Conservation (phyloP, 305 asterid genomes). For the Solanum aculeatissimum region DNA sequence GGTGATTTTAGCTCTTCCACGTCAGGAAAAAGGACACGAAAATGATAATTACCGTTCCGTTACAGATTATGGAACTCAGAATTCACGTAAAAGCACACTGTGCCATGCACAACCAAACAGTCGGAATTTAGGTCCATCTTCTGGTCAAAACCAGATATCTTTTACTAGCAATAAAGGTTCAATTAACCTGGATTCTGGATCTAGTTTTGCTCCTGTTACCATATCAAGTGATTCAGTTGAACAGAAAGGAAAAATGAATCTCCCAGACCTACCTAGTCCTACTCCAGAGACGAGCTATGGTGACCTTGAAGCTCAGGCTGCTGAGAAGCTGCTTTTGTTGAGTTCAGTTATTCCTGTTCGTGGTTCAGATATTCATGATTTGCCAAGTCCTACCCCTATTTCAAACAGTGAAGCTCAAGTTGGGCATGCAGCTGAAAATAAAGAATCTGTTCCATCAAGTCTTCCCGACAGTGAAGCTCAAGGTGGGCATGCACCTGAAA, state of each 20-base stretch:
- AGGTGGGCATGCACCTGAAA: conserved; percentile 23
- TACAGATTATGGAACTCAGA: conserved; percentile 20
- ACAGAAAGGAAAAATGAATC: conserved; percentile 13
- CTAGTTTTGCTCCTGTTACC: conserved; percentile 19
- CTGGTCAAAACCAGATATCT: conserved; percentile 29
- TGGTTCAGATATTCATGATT: conserved; percentile 30
- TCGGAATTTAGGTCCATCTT: conserved; percentile 20
- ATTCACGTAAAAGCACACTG: conserved; percentile 5
- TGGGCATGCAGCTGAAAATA: conserved; percentile 23
- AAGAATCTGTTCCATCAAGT: conserved; percentile 19
- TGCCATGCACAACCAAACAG: conserved; percentile 17
- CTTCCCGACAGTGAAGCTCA: conserved; percentile 23
- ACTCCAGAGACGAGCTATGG: conserved; percentile 22
- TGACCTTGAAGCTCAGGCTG: conserved; percentile 17
- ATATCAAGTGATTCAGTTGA: conserved; percentile 21
- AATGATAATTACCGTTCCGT: conserved; percentile 15
- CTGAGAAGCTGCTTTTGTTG: conserved; percentile 25
- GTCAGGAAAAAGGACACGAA: conserved; percentile 18
- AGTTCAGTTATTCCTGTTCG: conserved; percentile 25
- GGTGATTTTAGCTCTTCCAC: conserved; percentile 14
- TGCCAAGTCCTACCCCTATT: conserved; percentile 41
- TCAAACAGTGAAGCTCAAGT: conserved; percentile 24
- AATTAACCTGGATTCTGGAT: conserved; percentile 19
- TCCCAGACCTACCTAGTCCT: conserved; percentile 41
- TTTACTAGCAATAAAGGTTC: conserved; percentile 29